phyloP scores from a whole-genome alignment of 768 basidiomycete species.

The Suillus alpinus region DNA sequence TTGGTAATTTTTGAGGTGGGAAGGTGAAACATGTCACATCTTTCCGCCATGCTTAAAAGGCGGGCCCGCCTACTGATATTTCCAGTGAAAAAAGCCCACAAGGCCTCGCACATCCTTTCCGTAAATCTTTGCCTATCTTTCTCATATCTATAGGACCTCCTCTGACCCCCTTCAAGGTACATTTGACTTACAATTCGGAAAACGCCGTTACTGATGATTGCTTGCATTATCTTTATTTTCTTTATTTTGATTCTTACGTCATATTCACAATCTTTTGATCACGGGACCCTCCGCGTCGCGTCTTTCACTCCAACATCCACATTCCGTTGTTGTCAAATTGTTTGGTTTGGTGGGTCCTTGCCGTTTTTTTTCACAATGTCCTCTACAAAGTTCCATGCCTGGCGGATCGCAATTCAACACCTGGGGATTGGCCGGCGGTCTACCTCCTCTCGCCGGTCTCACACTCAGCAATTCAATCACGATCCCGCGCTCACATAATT shows the following conservation, averaged over 20 bases:
- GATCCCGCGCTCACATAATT: conserved; percentile 13
- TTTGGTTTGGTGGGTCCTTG: conserved; percentile 35
- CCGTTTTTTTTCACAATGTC: conserved; percentile 27
- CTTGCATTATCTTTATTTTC: conserved; percentile 24
- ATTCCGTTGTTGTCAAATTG: conserved; percentile 22
- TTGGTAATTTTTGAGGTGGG: conserved; percentile 25
- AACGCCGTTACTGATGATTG: background rate
- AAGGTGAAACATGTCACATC: conserved; percentile 15
- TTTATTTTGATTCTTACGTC: background rate
- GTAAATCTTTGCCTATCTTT: background rate
- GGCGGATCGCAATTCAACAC: conserved; percentile 17
- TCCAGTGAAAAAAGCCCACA: conserved; percentile 10
- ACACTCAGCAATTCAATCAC: conserved; percentile 10
- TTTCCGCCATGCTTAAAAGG: conserved; percentile 24
- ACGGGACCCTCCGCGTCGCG: conserved; percentile 15
- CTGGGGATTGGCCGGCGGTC: conserved; percentile 12
- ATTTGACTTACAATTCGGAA: background rate
- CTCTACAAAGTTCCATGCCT: conserved; percentile 24
- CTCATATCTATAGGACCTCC: background rate
- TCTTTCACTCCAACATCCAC: conserved; percentile 2
- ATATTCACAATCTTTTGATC: conserved; percentile 8
- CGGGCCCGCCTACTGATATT: conserved; percentile 13
- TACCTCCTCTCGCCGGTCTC: conserved; percentile 12
- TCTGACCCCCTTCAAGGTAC: background rate
- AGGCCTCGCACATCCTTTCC: conserved; percentile 4